Evolutionary conservation across 768 basidiomycete genomes (phyloP).

Genomic region (Crepidotus variabilis): DNA sequence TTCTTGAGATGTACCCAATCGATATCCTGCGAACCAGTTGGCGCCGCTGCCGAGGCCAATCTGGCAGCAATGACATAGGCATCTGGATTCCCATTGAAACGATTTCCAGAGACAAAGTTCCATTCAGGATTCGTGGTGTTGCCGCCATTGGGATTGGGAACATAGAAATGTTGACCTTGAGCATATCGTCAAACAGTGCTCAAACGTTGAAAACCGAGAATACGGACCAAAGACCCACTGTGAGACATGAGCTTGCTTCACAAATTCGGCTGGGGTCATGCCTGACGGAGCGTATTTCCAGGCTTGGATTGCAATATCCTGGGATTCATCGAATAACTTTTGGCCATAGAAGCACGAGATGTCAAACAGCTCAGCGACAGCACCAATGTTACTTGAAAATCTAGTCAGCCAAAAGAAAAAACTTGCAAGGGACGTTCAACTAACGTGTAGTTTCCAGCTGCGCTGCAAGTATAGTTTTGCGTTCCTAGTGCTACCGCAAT

Average conservation of each 20-base stretch:
- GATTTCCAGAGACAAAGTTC: conserved; percentile 30
- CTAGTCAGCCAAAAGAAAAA: background rate
- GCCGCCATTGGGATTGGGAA: conserved; percentile 40
- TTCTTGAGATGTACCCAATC: conserved; percentile 50
- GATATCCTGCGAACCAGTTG: conserved; percentile 38
- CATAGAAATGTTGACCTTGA: conserved; percentile 45
- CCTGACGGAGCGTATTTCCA: conserved; percentile 10
- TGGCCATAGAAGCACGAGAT: conserved; percentile 40
- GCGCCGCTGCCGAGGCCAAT: conserved; percentile 35
- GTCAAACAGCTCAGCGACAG: conserved; percentile 52
- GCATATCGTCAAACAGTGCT: background rate
- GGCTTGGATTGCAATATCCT: conserved; percentile 22
- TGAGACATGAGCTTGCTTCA: conserved; percentile 16
- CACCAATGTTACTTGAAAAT: conserved; percentile 37
- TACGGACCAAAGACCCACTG: conserved; percentile 25
- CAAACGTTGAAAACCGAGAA: background rate
- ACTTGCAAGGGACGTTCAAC: background rate
- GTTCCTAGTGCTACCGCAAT: background rate
- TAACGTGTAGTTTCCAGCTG: background rate
- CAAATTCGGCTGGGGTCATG: conserved; percentile 7
- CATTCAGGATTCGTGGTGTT: conserved; percentile 54
- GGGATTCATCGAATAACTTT: conserved; percentile 24
- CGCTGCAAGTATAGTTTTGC: background rate
- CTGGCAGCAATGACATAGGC: conserved; percentile 47
- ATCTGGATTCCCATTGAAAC: conserved; percentile 28